Evolutionary conservation across 768 basidiomycete species (phyloP).

Genomic region (Termitomyces heimii): DNA sequence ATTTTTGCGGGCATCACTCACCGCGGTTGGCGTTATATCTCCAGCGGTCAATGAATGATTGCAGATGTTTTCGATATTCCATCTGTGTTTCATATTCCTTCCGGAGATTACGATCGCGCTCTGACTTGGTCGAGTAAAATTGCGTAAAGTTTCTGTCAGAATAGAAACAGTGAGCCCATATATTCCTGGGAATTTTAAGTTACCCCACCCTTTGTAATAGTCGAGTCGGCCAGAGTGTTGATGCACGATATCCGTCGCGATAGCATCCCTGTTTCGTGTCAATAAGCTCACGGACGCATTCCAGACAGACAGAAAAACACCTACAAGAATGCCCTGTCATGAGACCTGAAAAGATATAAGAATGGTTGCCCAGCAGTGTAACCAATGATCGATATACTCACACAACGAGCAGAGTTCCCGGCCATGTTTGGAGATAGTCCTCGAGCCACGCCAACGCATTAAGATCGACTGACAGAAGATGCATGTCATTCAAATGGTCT

Average conservation of each 20-base stretch:
- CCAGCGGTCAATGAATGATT: conserved; percentile 98
- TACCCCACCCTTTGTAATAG: conserved; percentile 90
- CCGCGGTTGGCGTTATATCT: conserved; percentile 94
- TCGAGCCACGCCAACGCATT: conserved; percentile 98
- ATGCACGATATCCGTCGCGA: conserved; percentile 98
- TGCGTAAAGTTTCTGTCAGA: conserved; percentile 83
- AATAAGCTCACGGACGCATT: background rate
- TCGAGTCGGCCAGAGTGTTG: conserved; percentile 90
- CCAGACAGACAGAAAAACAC: conserved; percentile 13
- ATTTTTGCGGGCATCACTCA: conserved; percentile 17
- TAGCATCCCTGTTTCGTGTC: conserved; percentile 59
- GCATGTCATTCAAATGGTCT: background rate
- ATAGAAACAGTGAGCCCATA: background rate
- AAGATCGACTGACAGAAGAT: conserved; percentile 58
- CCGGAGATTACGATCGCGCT: conserved; percentile 83
- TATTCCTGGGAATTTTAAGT: background rate
- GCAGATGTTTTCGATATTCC: conserved; percentile 90
- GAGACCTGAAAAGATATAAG: conserved; percentile 51
- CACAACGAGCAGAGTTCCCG: conserved; percentile 89
- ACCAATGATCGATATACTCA: conserved; percentile 20
- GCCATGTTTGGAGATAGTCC: conserved; percentile 95
- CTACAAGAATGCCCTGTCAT: conserved; percentile 94
- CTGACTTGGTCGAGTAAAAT: conserved; percentile 98
- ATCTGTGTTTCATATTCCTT: conserved; percentile 97
- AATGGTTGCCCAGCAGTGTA: background rate